Evolutionary conservation across 2,329 filamentous ascomycete genomes (phyloP).

Genomic region (Exophiala aquamarina): DNA sequence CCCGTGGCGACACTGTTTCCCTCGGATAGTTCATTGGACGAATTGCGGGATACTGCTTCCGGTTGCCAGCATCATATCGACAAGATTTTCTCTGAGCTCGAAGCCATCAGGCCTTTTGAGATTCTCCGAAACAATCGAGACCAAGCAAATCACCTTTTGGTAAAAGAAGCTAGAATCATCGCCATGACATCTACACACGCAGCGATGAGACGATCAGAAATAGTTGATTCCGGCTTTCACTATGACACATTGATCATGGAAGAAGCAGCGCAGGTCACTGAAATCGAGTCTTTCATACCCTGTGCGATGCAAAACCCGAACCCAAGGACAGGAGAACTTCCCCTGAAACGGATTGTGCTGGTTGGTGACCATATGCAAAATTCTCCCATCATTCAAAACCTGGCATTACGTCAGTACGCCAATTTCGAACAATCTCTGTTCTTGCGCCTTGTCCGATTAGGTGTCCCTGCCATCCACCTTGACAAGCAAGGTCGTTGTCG

Average conservation of each 20-base stretch:
- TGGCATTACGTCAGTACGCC: constrained; percentile 90
- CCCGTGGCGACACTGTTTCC: constrained; percentile 79
- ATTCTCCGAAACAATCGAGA: constrained; percentile 85
- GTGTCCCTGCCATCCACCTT: constrained; percentile 85
- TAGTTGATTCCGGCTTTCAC: constrained; percentile 86
- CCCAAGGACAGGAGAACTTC: constrained; percentile 68
- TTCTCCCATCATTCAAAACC: constrained; percentile 90
- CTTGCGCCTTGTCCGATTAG: constrained; percentile 82
- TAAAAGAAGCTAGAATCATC: constrained; percentile 94
- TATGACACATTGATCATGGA: constrained; percentile 99
- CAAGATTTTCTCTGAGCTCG: constrained; percentile 87
- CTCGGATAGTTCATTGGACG: constrained; percentile 61
- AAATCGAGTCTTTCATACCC: constrained; percentile 95
- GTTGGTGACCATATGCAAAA: constrained; percentile 97
- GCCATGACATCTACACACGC: constrained; percentile 99
- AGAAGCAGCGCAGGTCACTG: constrained; percentile 95
- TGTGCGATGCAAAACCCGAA: constrained; percentile 75
- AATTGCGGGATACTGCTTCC: constrained; percentile 71
- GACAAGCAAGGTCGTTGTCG: constrained; percentile 93
- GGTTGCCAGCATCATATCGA: constrained; percentile 88
- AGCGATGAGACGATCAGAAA: constrained; percentile 88
- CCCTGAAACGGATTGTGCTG: constrained; percentile 82
- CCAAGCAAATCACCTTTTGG: constrained; percentile 92
- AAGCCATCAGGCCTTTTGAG: constrained; percentile 93
- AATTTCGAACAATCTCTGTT: constrained; percentile 97